Evolutionary conservation across 805 yeast genomes (phyloP), one percentile per base, ranked within the genome.

Genomic region (Dipodascus geniculatus): DNA sequence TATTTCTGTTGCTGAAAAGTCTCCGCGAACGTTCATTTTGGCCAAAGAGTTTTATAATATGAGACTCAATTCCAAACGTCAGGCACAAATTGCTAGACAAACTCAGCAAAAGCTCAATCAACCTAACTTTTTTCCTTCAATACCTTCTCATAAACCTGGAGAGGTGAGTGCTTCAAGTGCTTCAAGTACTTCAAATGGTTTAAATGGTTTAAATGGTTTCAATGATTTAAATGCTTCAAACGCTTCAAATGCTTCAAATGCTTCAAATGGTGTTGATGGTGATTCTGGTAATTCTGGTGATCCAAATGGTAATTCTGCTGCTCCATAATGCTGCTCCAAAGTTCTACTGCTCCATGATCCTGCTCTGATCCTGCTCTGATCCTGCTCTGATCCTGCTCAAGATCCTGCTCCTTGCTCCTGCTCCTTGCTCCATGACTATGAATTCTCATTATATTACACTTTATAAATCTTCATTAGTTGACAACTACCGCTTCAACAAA

Each of bases 401-500:
- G n/a, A n/a, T n/a, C n/a, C n/a, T 47, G 16, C 22, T 4, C 23
- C 9, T 19, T 16, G 20, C 22, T 11, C 23, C 24, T 49, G 49
- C 23, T 48, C 38, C 22, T 19, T 17, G 16, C 38, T 31, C 11
- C 38, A 31, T 31, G 38, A 31, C 38, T 31, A 11, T 16, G 11
- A 11, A 11, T 31, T 31, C 38, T 42, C 19, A 42, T 42, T 20
- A 42, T 20, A n/a, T 42, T 20, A n/a, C 48, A 20, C 16, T 31
- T n/a, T n/a, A n/a, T n/a, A n/a, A n/a, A 28, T 28, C 6, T 28
- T 6, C 33, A 11, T 28, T 53, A 72, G 57, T 85, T 85, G 23
- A 82, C 85, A 14, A 83, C 83, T 60, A 78, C 75, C 64, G 83
- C 90, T 58, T 81, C 83, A 33, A 90, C 73, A 96, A 96, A 90